A percentile compares a stretch with the other conserved stretches of the same genome.
Conservation (phyloP, 371 early-diverging fungal genomes). For the Dinochytrium kinnereticum region DNA sequence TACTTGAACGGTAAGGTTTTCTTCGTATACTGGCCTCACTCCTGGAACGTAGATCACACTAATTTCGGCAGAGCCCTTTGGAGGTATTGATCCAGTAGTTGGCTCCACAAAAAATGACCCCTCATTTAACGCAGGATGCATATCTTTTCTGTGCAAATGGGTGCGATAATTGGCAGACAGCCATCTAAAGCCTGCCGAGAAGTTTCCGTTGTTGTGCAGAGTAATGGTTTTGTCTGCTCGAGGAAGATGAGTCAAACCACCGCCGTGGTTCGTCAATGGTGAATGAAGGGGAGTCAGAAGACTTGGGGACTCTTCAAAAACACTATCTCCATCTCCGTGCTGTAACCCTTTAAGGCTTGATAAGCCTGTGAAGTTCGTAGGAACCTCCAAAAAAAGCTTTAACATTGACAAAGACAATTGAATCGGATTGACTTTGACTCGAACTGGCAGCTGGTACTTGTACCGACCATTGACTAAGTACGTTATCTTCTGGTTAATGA, state of each 20-base stretch:
- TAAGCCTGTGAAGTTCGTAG: background rate
- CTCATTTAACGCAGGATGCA: slow-evolving; percentile 28
- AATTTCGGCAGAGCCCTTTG: slow-evolving; percentile 11
- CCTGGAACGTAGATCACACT: slow-evolving; percentile 44
- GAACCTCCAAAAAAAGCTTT: slow-evolving; percentile 15
- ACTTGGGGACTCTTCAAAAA: no score
- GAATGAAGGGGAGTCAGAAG: background rate
- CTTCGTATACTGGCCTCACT: slow-evolving; percentile 36
- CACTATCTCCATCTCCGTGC: background rate
- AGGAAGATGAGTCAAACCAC: background rate
- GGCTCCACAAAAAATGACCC: slow-evolving; percentile 43
- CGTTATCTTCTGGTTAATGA: slow-evolving; percentile 28
- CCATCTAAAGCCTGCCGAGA: slow-evolving; percentile 40
- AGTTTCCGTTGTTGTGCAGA: slow-evolving; percentile 42
- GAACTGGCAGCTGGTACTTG: slow-evolving; percentile 45
- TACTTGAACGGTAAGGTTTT: slow-evolving; percentile 26
- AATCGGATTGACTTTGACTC: slow-evolving; percentile 36
- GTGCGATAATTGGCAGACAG: background rate
- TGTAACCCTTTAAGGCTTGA: background rate
- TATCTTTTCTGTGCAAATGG: slow-evolving; percentile 2
- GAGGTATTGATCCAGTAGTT: slow-evolving; percentile 26
- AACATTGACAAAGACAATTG: slow-evolving; percentile 23
- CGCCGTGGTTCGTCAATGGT: no score
- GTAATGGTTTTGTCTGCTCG: slow-evolving; percentile 1
- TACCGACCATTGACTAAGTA: slow-evolving; percentile 55